Evolutionary conservation across 257 asterid species (phyloP).

Genomic region (Scutellaria galericulata): DNA sequence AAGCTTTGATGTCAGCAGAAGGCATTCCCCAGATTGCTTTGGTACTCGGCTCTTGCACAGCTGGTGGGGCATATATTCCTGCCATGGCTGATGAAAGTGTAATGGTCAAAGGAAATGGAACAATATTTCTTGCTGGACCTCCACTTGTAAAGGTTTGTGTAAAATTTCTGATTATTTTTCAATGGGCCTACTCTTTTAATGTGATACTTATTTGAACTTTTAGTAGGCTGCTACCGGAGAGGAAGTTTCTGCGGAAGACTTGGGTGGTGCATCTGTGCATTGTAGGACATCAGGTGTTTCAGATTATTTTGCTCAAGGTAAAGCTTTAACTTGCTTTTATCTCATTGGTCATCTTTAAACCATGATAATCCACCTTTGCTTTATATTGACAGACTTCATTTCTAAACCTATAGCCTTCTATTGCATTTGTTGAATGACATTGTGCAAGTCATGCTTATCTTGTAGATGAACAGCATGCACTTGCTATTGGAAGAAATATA

Average conservation of each 20-base stretch:
- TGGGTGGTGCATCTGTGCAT: constrained; percentile 97
- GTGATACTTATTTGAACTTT: constrained; percentile 37
- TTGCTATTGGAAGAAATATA: constrained; percentile 90
- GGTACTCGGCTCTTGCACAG: constrained; percentile 97
- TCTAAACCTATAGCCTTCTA: constrained; percentile 31
- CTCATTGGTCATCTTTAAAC: background rate
- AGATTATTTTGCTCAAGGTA: constrained; percentile 97
- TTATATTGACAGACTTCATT: constrained; percentile 13
- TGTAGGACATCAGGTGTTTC: constrained; percentile 97
- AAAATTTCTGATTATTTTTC: background rate
- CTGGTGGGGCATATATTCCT: constrained; percentile 99
- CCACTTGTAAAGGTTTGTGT: constrained; percentile 94
- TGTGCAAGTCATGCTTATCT: constrained; percentile 32
- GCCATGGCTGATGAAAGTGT: constrained; percentile 99
- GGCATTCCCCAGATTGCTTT: constrained; percentile 96
- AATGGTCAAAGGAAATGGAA: constrained; percentile 98
- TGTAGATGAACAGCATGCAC: constrained; percentile 94
- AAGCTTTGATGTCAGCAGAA: constrained; percentile 90
- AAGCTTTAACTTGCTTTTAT: constrained; percentile 13
- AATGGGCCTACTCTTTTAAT: constrained; percentile 25
- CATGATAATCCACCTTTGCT: constrained; percentile 9
- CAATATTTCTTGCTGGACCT: constrained; percentile 99
- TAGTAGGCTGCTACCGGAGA: constrained; percentile 98
- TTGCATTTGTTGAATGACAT: constrained; percentile 23
- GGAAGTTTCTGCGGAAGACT: constrained; percentile 95